Conservation (phyloP, 352 stramenopile species). For the Blastocystis sp. region DNA sequence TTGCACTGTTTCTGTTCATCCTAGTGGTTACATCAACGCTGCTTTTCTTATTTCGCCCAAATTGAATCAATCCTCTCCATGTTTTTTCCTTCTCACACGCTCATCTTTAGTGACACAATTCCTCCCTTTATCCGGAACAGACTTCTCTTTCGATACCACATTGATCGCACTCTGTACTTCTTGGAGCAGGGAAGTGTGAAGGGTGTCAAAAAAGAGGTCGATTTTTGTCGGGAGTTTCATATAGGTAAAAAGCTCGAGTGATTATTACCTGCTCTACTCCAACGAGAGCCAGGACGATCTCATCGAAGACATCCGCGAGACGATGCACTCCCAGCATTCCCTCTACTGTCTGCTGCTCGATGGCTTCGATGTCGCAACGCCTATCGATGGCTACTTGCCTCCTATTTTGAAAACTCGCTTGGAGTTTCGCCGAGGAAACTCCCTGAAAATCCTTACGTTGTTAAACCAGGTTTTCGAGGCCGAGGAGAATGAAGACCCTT, state of each 20-base stretch:
- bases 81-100: not conserved
- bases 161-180: slow-evolving; percentile 39
- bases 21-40: slow-evolving; percentile 27
- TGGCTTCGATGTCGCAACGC: not conserved
- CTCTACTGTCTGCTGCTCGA: not conserved
- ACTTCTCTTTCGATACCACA: slow-evolving; percentile 30
- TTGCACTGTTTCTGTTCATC: not conserved
- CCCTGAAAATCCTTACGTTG: slow-evolving; percentile 14
- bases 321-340: not conserved
- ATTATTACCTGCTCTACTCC: not conserved
- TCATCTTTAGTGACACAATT: not conserved
- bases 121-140: not conserved
- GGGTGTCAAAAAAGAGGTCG: slow-evolving; percentile 41
- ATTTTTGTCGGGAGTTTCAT: not conserved
- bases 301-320: not conserved
- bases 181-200: slow-evolving; percentile 50
- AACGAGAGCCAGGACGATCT: not conserved
- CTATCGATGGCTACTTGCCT: not conserved
- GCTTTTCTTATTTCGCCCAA: not conserved
- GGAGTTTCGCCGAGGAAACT: slow-evolving; percentile 47
- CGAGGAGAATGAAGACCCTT: not conserved
- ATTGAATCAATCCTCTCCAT: not conserved
- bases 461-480: slow-evolving; percentile 41
- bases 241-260: not conserved
- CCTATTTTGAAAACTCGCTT: slow-evolving; percentile 8